These are phyloP conservation scores for Pseudozyma sp. DNA, from an alignment of 1,284 basidiomycete species.

Conservation along the genomic window DNA sequence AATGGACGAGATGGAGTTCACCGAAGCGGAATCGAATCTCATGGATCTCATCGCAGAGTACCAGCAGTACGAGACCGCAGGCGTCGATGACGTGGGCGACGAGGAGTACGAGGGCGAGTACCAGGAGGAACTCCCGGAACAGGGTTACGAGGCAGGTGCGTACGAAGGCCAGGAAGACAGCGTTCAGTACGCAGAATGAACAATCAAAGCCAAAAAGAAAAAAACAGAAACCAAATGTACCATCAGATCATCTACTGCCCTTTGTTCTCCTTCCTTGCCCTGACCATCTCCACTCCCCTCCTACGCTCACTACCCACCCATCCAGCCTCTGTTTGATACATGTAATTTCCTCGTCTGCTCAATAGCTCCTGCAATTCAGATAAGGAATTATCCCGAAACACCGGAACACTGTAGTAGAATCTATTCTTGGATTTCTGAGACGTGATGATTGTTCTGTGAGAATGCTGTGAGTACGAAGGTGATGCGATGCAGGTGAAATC, in stretches of 20 bases:
- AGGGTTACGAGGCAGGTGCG: constrained; percentile 6
- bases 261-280: neutral
- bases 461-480: too few relatives aligned
- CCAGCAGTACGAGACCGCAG: constrained; percentile 66
- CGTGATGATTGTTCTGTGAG: too few relatives aligned
- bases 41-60: constrained; percentile 70
- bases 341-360: too few relatives aligned
- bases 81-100: constrained; percentile 69
- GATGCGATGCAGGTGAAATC: neutral
- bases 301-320: too few relatives aligned
- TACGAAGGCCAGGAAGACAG: constrained; percentile 9
- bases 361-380: too few relatives aligned
- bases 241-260: neutral
- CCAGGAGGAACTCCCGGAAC: constrained; percentile 16
- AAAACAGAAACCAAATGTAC: neutral
- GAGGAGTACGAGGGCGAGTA: constrained; percentile 52
- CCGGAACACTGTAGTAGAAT: too few relatives aligned
- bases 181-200: constrained; percentile 43
- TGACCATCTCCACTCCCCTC: too few relatives aligned
- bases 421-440: too few relatives aligned
- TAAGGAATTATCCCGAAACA: too few relatives aligned
- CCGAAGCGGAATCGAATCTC: constrained; percentile 68
- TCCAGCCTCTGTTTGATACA: too few relatives aligned
- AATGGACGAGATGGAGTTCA: constrained; percentile 70
- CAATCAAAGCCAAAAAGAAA: constrained; percentile 1